phyloP scores from a whole-genome alignment of 768 basidiomycete genomes.

The Russula emetica region DNA sequence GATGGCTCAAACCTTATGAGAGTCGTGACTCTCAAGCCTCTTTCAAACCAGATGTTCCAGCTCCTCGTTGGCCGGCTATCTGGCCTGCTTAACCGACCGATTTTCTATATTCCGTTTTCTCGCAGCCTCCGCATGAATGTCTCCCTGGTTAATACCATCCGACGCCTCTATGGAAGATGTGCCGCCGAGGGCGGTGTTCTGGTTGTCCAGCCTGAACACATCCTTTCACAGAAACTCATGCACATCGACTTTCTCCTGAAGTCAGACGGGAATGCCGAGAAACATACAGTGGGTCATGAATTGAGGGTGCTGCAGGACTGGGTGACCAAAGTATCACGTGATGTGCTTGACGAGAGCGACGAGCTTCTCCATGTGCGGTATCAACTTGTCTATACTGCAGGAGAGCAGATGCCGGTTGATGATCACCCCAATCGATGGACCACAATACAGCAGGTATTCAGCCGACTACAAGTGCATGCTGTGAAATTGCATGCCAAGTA shows the following conservation, averaged over 20 bases:
- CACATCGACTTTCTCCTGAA: constrained; percentile 36
- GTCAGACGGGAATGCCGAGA: constrained; percentile 18
- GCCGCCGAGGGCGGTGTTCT: constrained; percentile 41
- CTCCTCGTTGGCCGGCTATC: constrained; percentile 42
- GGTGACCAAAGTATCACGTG: constrained; percentile 11
- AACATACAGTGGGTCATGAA: not conserved
- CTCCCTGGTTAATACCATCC: constrained; percentile 31
- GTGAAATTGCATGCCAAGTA: not conserved
- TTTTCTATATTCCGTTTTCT: constrained; percentile 51
- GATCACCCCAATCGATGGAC: constrained; percentile 44
- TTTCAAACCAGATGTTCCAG: constrained; percentile 47
- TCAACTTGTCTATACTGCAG: constrained; percentile 47
- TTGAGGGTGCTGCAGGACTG: not conserved
- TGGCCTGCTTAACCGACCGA: constrained; percentile 43
- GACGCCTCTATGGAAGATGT: constrained; percentile 39
- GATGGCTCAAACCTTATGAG: constrained; percentile 44
- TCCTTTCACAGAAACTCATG: constrained; percentile 49
- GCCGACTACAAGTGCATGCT: constrained; percentile 31
- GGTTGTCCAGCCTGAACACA: constrained; percentile 50
- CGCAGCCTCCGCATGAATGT: constrained; percentile 35
- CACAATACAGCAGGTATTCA: constrained; percentile 39
- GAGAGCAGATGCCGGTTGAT: constrained; percentile 38
- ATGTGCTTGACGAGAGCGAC: constrained; percentile 23
- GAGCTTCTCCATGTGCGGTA: constrained; percentile 45
- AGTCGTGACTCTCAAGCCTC: constrained; percentile 47